Evolutionary conservation across 73 alveolate species (phyloP).

Genomic region (Urostyla sp.): DNA sequence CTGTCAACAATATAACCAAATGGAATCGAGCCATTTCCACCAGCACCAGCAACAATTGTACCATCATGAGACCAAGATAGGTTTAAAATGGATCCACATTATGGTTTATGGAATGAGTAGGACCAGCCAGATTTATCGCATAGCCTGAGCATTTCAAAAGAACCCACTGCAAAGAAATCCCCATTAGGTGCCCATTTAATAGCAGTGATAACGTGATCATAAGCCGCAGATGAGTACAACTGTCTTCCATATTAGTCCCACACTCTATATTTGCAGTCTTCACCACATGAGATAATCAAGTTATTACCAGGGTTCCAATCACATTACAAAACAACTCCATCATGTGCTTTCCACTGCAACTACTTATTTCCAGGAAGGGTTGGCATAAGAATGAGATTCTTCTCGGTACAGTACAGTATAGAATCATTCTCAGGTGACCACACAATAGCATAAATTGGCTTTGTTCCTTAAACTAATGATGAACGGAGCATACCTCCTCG

Average conservation of each 20-base stretch:
- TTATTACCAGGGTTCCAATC: conserved; percentile 98
- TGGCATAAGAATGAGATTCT: conserved; percentile 87
- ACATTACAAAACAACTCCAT: conserved; percentile 89
- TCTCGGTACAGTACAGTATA: conserved; percentile 86
- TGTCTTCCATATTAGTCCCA: conserved; percentile 98
- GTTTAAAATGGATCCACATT: conserved; percentile 88
- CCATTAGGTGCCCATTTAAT: conserved; percentile 99
- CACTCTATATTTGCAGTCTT: conserved; percentile 97
- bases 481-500: conserved; percentile 93
- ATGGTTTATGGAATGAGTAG: conserved; percentile 90
- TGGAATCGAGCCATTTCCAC: conserved; percentile 96
- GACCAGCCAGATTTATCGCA: conserved; percentile 99
- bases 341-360: conserved; percentile 96
- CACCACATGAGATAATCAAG: conserved; percentile 94
- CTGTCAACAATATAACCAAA: conserved; percentile 92
- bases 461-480: conserved; percentile 77
- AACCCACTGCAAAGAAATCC: conserved; percentile 93
- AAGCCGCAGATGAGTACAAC: conserved; percentile 94
- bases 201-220: conserved; percentile 96
- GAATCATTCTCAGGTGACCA: conserved; percentile 96
- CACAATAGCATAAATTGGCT: conserved; percentile 88
- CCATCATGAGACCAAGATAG: conserved; percentile 96
- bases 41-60: conserved; percentile 98
- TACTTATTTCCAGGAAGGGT: conserved; percentile 92
- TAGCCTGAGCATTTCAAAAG: conserved; percentile 96